A percentile compares a stretch with the other conserved stretches of the same genome.
These are phyloP conservation scores for Trichophyton simii DNA, from an alignment of 2,329 filamentous ascomycete genomes.

Conservation along the genomic window DNA sequence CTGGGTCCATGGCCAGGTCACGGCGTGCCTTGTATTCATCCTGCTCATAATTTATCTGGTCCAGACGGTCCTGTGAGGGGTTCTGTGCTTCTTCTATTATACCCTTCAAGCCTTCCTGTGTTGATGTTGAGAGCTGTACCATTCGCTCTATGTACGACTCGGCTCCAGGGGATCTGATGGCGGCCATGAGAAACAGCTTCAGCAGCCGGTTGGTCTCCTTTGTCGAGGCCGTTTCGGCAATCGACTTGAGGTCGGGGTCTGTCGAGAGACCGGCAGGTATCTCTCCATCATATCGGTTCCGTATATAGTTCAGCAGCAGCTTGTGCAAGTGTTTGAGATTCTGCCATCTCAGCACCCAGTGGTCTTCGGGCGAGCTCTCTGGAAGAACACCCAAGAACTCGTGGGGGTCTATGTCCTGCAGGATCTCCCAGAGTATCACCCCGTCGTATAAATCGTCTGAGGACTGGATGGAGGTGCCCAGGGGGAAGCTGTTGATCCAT, in stretches of 20 bases:
- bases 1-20: constrained; percentile 30
- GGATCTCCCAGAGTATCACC: constrained; percentile 35
- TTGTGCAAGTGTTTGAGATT: constrained; percentile 39
- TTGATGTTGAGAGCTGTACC: constrained; percentile 31
- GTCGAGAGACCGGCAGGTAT: constrained; percentile 31
- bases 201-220: constrained; percentile 43
- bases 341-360: constrained; percentile 38
- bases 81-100: constrained; percentile 37
- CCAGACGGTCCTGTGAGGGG: constrained; percentile 26
- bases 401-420: constrained; percentile 38
- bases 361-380: constrained; percentile 31
- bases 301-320: constrained; percentile 33
- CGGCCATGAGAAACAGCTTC: constrained; percentile 51
- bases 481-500: constrained; percentile 37
- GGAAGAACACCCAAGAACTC: constrained; percentile 38
- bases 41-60: constrained; percentile 26
- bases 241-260: constrained; percentile 35
- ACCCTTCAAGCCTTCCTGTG: constrained; percentile 35
- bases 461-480: constrained; percentile 31
- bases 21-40: constrained; percentile 23
- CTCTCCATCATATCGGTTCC: constrained; percentile 33
- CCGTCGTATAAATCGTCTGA: constrained; percentile 34
- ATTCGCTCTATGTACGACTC: constrained; percentile 43
- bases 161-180: constrained; percentile 46
- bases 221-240: constrained; percentile 33